These are phyloP conservation scores for Leccinum barrowsii DNA, from an alignment of 768 basidiomycete species.

Conservation along the genomic window DNA sequence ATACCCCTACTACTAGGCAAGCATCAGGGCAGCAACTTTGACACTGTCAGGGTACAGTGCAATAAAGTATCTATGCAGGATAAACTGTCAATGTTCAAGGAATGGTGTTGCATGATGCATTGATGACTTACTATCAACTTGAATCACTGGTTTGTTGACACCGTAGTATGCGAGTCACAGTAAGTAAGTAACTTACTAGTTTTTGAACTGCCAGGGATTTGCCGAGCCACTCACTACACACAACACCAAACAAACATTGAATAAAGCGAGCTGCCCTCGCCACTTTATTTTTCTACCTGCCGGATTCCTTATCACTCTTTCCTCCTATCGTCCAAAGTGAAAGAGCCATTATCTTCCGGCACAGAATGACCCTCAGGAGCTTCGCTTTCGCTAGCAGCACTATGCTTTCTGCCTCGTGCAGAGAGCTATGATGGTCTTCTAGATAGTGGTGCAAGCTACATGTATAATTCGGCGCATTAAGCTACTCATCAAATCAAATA, in stretches of 20 bases:
- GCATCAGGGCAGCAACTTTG: neutral
- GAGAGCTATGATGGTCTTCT: slow-evolving; percentile 64
- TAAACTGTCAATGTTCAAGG: neutral
- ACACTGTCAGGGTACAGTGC: neutral
- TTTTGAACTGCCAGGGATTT: neutral
- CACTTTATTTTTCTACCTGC: slow-evolving; percentile 11
- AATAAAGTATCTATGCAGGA: neutral
- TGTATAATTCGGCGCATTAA: neutral
- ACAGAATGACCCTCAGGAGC: slow-evolving; percentile 43
- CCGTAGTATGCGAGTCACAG: neutral
- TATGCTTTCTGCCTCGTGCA: slow-evolving; percentile 41
- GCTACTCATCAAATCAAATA: neutral
- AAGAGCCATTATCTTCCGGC: slow-evolving; percentile 36
- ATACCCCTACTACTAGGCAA: neutral
- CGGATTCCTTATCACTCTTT: slow-evolving; percentile 33
- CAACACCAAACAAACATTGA: slow-evolving; percentile 20
- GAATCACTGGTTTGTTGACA: neutral
- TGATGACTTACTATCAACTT: neutral
- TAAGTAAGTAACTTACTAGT: too few species aligned
- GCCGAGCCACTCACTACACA: slow-evolving; percentile 13
- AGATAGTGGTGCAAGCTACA: slow-evolving; percentile 75
- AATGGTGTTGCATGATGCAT: neutral
- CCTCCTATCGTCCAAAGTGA: slow-evolving; percentile 3
- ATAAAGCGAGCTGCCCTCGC: neutral
- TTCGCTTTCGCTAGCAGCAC: slow-evolving; percentile 77